These are phyloP conservation scores for Cyphellophora europaea DNA, from an alignment of 2,329 filamentous ascomycete species.

Conservation along the genomic window DNA sequence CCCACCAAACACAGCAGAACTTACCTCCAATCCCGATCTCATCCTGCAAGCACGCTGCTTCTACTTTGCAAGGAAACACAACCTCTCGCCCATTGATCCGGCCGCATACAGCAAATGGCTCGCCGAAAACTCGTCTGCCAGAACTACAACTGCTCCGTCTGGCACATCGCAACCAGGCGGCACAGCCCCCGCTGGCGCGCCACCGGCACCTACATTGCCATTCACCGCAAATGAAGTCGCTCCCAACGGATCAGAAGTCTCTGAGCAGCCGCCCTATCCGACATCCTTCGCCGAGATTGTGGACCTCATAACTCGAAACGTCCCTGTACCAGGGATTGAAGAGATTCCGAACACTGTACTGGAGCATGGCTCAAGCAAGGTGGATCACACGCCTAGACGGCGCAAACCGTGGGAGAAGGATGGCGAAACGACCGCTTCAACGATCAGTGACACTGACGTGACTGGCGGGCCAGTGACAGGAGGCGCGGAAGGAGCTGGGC, in stretches of 20 bases:
- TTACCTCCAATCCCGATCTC: conserved; percentile 29
- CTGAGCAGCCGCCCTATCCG: conserved; percentile 59
- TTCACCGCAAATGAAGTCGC: conserved; percentile 5
- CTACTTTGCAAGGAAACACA: conserved; percentile 36
- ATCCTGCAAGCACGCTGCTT: conserved; percentile 39
- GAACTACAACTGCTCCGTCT: conserved; percentile 5
- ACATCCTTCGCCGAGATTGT: conserved; percentile 78
- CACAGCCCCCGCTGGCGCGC: neutral
- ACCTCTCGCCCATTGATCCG: conserved; percentile 49
- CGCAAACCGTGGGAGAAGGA: conserved; percentile 75
- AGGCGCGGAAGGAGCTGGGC: neutral
- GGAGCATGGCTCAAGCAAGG: conserved; percentile 34
- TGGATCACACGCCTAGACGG: conserved; percentile 34
- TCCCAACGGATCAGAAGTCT: conserved; percentile 18
- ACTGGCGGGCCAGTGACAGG: neutral
- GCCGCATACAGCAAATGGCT: conserved; percentile 59
- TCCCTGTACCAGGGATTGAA: conserved; percentile 76
- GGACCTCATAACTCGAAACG: conserved; percentile 70
- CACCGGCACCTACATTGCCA: conserved; percentile 1
- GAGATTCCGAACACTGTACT: conserved; percentile 76
- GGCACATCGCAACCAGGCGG: conserved; percentile 4
- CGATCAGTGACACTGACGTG: neutral
- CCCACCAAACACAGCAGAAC: conserved; percentile 29
- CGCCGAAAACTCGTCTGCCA: conserved; percentile 9
- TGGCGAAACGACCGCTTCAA: neutral